Base-by-base conservation (phyloP, 345 rosid species). In the Eucalyptus marginata region DNA sequence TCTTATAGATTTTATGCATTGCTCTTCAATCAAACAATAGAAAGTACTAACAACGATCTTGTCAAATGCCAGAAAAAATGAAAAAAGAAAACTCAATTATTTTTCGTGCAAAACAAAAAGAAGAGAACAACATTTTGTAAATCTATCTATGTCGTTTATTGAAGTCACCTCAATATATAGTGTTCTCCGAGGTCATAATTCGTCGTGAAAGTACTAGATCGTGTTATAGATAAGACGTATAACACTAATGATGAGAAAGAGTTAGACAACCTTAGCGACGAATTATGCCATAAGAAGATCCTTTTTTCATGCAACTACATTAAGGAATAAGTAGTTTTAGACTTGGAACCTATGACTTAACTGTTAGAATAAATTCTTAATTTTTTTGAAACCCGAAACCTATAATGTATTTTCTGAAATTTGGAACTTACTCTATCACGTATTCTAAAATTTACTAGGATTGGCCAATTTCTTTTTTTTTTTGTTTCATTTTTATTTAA, bases 301-400 rank as follows among this genome's bases (percentile, higher is more conserved):
- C 80, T 18, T 17, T 33, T 27, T 24, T 56, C 29, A 8, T 22
- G 62, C 62, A 9, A 56, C 12, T 56, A 24, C 6, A 24, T 56
- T 54, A 3, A 54, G 25, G 59, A 7, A 9, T 56, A 22, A 4
- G 29, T 22, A 56, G 5, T 9, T 22, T 9, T 7, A 9, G 29
- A 25, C 3, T 24, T 24, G 4, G 58, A 52, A 56, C 13, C 0
- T 56, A 56, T 22, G 10, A 22, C 3, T 24, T 10, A 9, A 24
- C 1, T 4, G 0, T 24, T 3, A 1, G 0, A 56, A 4, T 56
- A 56, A 9, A 56, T 10, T 24, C 13, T 22, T 22, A 22, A 22
- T 4, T 25, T 56, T 54, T 24, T 18, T 18, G 24, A 52, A 52
- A 52, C 7, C 4, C 4, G 0, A 52, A 18, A 52, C 24, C 4